phyloP scores from a whole-genome alignment of 2,329 filamentous ascomycete species.

The Aspergillus terreus region DNA sequence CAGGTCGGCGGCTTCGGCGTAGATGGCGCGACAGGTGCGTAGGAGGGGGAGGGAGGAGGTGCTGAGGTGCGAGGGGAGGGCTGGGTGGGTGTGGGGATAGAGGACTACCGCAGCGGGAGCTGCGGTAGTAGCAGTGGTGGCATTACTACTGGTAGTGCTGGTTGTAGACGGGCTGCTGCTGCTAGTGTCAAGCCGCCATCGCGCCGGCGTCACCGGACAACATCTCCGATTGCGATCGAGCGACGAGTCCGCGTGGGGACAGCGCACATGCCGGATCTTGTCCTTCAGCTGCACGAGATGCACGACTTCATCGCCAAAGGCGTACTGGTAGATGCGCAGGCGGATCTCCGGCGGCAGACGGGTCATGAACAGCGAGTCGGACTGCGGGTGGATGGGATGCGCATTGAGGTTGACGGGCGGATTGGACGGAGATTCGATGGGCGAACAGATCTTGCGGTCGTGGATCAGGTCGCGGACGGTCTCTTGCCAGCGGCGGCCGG shows the following conservation, averaged over 20 bases:
- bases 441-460: conserved; percentile 33
- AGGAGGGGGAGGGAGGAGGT: conserved; percentile 24
- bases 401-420: conserved; percentile 15
- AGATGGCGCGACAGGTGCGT: conserved; percentile 31
- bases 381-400: conserved; percentile 17
- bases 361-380: conserved; percentile 18
- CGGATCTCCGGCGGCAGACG: conserved; percentile 35
- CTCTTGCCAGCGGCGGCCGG: conserved; percentile 33
- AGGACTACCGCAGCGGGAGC: conserved; percentile 17
- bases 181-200: conserved; percentile 22
- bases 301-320: conserved; percentile 32
- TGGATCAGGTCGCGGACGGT: conserved; percentile 33
- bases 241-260: conserved; percentile 18
- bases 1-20: conserved; percentile 28
- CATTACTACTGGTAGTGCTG: not conserved
- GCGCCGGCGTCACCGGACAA: conserved; percentile 29
- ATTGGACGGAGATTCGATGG: conserved; percentile 8
- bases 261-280: conserved; percentile 35
- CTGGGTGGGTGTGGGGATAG: conserved; percentile 32
- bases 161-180: not conserved
- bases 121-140: not conserved
- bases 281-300: conserved; percentile 35
- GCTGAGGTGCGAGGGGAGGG: conserved; percentile 22
- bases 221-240: conserved; percentile 30
- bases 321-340: conserved; percentile 35